Evolutionary conservation across 2,329 filamentous ascomycete species (phyloP), one percentile per base, ranked within the genome.

Genomic region (Monosporascus sp.): DNA sequence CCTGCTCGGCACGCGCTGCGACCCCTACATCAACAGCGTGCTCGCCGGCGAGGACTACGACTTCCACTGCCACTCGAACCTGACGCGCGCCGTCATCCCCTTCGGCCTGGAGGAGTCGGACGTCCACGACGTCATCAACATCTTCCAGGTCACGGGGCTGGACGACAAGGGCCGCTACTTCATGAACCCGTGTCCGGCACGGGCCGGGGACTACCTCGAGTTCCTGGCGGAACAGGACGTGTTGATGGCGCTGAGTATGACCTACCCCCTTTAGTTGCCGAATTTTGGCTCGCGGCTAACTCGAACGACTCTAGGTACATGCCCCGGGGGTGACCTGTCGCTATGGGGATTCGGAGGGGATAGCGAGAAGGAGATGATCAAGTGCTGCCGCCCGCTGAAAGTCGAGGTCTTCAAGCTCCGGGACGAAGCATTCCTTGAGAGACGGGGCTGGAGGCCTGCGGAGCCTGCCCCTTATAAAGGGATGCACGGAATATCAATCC

Each of bases 1-100:
- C 71, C 74, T 95, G 22, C 74, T 95, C 4, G 90, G 89, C 37
- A 95, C 89, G 25, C 76, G 90, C 44, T 95, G 90, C 69, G 90
- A 94, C 70, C 89, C 89, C 1, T 95, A 94, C 66, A 86, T 94
- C 65, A 90, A 89, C 67, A 76, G 81, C 38, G 78, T 94, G 57
- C 80, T 95, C 6, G 55, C 60, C n/a, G 59, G 51, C 18, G 51
- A 46, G 37, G 60, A 55, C 35, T 94, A 90, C 66, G 86, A 94
- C 67, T 93, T 82, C 68, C 89, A 94, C 67, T 95, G 90, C 68
- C 89, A 93, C 64, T 90, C 86, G 2, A 95, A 95, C 67, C 78
- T 95, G 11, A 83, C 82, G 1, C 81, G 90, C 4, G 87, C 90
- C 0, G 81, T 94, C 2, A 56, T 85, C 1, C 84, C 85, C 0